Conservation (phyloP, 2,329 filamentous ascomycete species). For the Aspergillus glaucus region DNA sequence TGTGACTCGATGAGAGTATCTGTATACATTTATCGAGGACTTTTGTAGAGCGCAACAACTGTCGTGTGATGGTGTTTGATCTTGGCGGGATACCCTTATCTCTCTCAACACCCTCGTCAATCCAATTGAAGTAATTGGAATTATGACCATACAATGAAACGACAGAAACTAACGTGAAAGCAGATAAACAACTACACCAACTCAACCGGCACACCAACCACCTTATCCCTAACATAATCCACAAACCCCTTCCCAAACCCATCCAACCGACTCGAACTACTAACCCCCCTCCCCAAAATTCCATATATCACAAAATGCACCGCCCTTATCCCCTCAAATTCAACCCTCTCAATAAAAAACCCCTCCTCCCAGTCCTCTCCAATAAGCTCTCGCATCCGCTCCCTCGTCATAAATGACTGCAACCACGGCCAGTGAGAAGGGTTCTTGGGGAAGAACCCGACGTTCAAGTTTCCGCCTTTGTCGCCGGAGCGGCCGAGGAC, state of each 20-base stretch:
- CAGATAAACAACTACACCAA: not conserved
- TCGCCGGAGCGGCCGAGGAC: slow-evolving; percentile 40
- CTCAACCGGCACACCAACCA: slow-evolving; percentile 35
- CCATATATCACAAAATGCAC: slow-evolving; percentile 50
- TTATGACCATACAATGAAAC: too few species aligned
- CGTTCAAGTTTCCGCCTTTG: slow-evolving; percentile 38
- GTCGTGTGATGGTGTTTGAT: too few species aligned
- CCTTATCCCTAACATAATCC: slow-evolving; percentile 44
- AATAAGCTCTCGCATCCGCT: slow-evolving; percentile 34
- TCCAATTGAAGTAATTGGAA: too few species aligned
- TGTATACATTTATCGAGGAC: too few species aligned
- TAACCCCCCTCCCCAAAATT: slow-evolving; percentile 41
- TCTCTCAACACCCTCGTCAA: too few species aligned
- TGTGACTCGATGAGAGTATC: too few species aligned
- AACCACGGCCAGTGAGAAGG: slow-evolving; percentile 30
- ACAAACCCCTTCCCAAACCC: slow-evolving; percentile 49
- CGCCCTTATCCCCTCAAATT: slow-evolving; percentile 40
- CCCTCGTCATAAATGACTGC: slow-evolving; percentile 35
- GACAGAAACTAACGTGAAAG: too few species aligned
- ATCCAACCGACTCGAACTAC: slow-evolving; percentile 44
- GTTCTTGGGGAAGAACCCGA: slow-evolving; percentile 32
- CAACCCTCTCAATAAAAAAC: slow-evolving; percentile 42
- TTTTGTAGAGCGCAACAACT: too few species aligned
- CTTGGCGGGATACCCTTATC: too few species aligned
- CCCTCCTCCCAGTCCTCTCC: slow-evolving; percentile 42